Conservation (phyloP, 176 grass and related monocot genomes). For the Zoysia pacifica region DNA sequence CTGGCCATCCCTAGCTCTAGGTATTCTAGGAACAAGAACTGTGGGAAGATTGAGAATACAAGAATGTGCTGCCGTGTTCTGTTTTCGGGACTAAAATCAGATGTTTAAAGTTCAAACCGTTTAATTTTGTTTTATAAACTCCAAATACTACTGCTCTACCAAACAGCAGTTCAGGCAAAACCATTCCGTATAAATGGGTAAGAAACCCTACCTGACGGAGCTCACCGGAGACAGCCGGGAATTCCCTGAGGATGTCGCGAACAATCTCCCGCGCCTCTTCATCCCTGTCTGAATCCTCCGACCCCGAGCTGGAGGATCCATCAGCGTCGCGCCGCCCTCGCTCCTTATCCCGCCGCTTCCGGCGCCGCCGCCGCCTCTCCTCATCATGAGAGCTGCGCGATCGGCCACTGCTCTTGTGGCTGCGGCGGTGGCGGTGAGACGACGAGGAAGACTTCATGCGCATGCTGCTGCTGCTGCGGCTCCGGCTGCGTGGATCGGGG, state of each 20-base stretch:
- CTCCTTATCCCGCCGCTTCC: constrained; percentile 32
- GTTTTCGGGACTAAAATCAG: neutral
- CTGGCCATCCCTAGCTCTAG: too few relatives aligned
- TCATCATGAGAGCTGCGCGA: constrained; percentile 49
- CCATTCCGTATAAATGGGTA: neutral
- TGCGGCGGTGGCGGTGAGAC: constrained; percentile 40
- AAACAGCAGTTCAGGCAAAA: neutral
- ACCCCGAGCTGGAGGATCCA: constrained; percentile 33
- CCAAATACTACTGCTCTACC: neutral
- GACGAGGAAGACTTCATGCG: constrained; percentile 35
- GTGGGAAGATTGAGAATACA: too few relatives aligned
- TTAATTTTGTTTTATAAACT: neutral
- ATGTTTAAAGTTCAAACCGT: neutral
- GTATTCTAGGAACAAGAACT: too few relatives aligned
- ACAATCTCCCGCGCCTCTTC: constrained; percentile 65
- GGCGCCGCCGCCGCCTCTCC: constrained; percentile 7
- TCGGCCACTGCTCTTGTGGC: constrained; percentile 40
- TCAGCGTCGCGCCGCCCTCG: neutral
- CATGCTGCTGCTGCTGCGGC: constrained; percentile 47
- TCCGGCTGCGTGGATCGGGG: constrained; percentile 40
- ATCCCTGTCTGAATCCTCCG: constrained; percentile 26
- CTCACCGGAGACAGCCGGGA: constrained; percentile 53
- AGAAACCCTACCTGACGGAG: constrained; percentile 59
- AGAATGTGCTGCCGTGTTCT: neutral
- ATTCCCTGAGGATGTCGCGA: constrained; percentile 56